Evolutionary conservation across 2,329 filamentous ascomycete species (phyloP), one percentile per base, ranked within the genome.

Genomic region (Coccinonectria pachysandricola): DNA sequence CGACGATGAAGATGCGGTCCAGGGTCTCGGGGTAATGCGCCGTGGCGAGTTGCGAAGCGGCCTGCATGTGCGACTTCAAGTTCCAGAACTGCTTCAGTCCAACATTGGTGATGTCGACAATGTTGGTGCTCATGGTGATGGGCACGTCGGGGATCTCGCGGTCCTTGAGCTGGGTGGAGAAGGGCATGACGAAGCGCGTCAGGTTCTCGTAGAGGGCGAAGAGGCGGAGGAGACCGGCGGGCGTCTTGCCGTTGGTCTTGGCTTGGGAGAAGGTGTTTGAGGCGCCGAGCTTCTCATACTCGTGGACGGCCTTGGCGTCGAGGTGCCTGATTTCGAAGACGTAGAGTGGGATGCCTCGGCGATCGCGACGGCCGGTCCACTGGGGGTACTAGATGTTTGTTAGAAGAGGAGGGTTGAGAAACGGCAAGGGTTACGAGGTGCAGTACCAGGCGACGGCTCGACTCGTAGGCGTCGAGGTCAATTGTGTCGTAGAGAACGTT

Each of bases 31-130:
- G 88, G 52, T 95, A 96, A 58, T 95, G 83, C 5, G 87, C 85
- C 4, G 87, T 95, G 5, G 88, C 88, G 28, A 95, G 65, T 33
- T 78, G 73, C 48, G 80, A 87, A 2, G 87, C 87, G 47, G 86
- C 80, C 59, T 95, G 87, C 86, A 96, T 93, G 55, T 95, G 88
- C 13, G 61, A 62, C 64, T 92, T 91, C 36, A 96, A 59, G 57
- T 92, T 92, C 88, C 88, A 95, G 54, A 95, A 95, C 60, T 92
- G 86, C 62, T 83, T 85, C 53, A 96, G 56, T 5, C 84, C 84
- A 14, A 95, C 87, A 9, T 79, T 77, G 10, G 75, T 80, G 37
- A 96, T 85, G 53, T 96, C 88, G 31, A 95, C 86, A 43, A 96
- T 93, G 58, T 95, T 95, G 45, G 83, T 94, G 48, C 80, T 87